These are phyloP conservation scores for Aspergillus sclerotialis DNA, from an alignment of 2,329 filamentous ascomycete genomes.

Conservation along the genomic window DNA sequence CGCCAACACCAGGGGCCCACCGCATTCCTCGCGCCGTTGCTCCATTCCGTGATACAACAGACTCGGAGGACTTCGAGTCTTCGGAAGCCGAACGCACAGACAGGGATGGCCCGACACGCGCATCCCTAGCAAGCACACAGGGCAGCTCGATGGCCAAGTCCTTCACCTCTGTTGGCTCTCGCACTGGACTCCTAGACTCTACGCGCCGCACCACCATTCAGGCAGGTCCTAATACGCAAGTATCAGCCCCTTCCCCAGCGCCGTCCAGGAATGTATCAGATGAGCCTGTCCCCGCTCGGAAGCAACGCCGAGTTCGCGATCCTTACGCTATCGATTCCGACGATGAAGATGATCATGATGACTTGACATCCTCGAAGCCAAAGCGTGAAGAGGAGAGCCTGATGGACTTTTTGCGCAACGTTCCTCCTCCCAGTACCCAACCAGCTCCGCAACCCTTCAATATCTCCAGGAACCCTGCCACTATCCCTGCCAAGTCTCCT, in stretches of 20 bases:
- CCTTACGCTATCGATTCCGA: constrained; percentile 83
- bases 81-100: constrained; percentile 23
- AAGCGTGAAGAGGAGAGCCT: constrained; percentile 40
- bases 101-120: constrained; percentile 23
- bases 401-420: constrained; percentile 42
- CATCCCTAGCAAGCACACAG: constrained; percentile 35
- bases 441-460: constrained; percentile 24
- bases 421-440: constrained; percentile 32
- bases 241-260: constrained; percentile 7
- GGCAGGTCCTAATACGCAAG: constrained; percentile 12
- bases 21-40: constrained; percentile 77
- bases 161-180: constrained; percentile 61
- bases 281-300: constrained; percentile 58
- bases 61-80: constrained; percentile 62
- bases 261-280: constrained; percentile 20
- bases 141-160: constrained; percentile 50
- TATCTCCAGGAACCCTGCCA: constrained; percentile 7
- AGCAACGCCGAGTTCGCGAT: constrained; percentile 71
- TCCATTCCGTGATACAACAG: constrained; percentile 77
- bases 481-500: constrained; percentile 26
- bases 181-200: constrained; percentile 58
- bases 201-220: constrained; percentile 22
- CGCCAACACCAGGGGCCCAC: constrained; percentile 57
- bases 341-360: constrained; percentile 61
- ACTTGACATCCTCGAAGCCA: constrained; percentile 37